Conservation (phyloP, 2,329 filamentous ascomycete species). For the Xylariales sp. region DNA sequence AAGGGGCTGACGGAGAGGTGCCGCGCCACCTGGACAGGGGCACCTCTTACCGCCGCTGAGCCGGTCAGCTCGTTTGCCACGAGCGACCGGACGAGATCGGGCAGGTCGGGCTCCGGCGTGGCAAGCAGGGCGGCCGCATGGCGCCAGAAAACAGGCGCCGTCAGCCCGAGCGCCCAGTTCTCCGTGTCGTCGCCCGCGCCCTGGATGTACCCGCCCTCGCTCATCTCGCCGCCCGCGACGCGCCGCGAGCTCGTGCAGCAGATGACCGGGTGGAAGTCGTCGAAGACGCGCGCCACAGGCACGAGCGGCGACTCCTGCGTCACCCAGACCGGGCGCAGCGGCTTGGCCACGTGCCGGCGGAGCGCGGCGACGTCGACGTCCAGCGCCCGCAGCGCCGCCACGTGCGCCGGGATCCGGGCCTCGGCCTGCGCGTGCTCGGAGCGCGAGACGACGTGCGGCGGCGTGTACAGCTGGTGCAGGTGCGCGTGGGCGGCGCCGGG, state of each 20-base stretch:
- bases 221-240: conserved; percentile 74
- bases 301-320: conserved; percentile 72
- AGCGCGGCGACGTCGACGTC: conserved; percentile 68
- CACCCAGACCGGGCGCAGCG: conserved; percentile 82
- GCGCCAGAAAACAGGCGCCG: conserved; percentile 82
- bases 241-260: conserved; percentile 87
- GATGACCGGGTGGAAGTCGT: conserved; percentile 76
- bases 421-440: conserved; percentile 87
- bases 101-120: conserved; percentile 73
- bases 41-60: conserved; percentile 18
- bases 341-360: conserved; percentile 70
- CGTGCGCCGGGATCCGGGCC: conserved; percentile 66
- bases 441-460: conserved; percentile 75
- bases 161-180: conserved; percentile 88
- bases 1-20: conserved; percentile 46
- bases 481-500: conserved; percentile 55
- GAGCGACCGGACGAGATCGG: conserved; percentile 60
- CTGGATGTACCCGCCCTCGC: conserved; percentile 83
- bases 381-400: conserved; percentile 64
- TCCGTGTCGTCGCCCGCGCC: conserved; percentile 96
- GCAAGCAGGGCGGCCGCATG: conserved; percentile 70
- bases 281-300: conserved; percentile 57
- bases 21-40: conserved; percentile 51
- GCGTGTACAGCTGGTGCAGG: conserved; percentile 71
- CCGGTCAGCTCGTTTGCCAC: conserved; percentile 55